Conservation (phyloP, 345 rosid species). For the Excoecaria cochinchinensis region DNA sequence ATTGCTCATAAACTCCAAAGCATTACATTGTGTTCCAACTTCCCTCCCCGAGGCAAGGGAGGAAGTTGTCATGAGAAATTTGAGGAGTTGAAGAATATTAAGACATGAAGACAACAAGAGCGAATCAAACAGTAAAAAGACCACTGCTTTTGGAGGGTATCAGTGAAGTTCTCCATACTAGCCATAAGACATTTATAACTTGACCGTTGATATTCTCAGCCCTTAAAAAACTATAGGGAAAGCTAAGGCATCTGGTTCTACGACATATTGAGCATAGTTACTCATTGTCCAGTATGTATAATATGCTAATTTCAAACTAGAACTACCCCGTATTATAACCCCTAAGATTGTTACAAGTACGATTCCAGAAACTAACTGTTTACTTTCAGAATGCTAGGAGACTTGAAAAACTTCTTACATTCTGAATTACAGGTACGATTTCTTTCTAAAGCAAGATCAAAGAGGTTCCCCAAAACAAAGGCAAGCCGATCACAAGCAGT, state of each 20-base stretch:
- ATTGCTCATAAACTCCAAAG: background rate
- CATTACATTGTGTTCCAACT: background rate
- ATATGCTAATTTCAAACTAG: background rate
- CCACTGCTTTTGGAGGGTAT: background rate
- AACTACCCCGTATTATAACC: background rate
- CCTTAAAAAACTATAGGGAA: background rate
- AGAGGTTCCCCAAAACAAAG: constrained; percentile 82
- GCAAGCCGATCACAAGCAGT: constrained; percentile 93
- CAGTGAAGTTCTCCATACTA: background rate
- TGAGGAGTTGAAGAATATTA: background rate
- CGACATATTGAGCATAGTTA: background rate
- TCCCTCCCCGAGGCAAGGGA: background rate
- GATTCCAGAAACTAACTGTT: background rate
- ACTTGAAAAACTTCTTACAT: constrained; percentile 47
- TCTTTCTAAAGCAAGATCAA: constrained; percentile 87
- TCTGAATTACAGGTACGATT: constrained; percentile 58
- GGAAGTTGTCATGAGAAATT: background rate
- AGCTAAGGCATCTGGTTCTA: background rate
- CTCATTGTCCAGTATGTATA: background rate
- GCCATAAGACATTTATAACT: background rate
- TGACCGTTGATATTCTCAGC: background rate
- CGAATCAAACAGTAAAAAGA: background rate
- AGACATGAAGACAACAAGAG: background rate
- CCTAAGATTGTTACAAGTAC: background rate
- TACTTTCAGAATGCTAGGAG: background rate